Conservation (phyloP, 2,329 filamentous ascomycete genomes). For the Phaeosphaeriaceae sp. region DNA sequence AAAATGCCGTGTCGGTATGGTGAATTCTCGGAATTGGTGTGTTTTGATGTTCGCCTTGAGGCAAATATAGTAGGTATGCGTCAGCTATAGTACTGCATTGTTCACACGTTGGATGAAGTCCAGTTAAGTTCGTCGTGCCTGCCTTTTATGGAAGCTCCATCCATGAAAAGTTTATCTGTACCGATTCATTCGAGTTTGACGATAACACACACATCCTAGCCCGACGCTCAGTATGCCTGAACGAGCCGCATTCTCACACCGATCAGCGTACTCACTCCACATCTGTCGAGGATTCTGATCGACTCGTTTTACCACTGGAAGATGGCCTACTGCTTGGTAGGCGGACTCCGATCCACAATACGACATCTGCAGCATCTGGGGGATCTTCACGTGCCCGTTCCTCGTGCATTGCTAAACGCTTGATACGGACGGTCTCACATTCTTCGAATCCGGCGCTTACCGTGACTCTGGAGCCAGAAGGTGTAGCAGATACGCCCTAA, state of each 20-base stretch:
- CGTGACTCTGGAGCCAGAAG: slow-evolving; percentile 28
- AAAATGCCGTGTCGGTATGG: too few relatives aligned
- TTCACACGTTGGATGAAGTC: not conserved
- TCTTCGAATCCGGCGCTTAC: slow-evolving; percentile 37
- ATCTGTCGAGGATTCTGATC: slow-evolving; percentile 11
- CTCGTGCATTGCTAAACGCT: slow-evolving; percentile 10
- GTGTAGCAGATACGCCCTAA: slow-evolving; percentile 33
- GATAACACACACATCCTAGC: not conserved
- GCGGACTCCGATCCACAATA: slow-evolving; percentile 24
- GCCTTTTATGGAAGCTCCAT: slow-evolving; percentile 2
- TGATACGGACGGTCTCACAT: slow-evolving; percentile 26
- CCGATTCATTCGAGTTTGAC: not conserved
- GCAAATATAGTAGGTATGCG: too few relatives aligned
- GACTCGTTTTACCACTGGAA: slow-evolving; percentile 4
- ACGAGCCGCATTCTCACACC: slow-evolving; percentile 17
- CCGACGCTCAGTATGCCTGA: not conserved
- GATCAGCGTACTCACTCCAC: slow-evolving; percentile 13
- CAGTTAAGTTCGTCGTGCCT: slow-evolving; percentile 5
- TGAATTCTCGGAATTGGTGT: too few relatives aligned
- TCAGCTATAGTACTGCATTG: too few relatives aligned
- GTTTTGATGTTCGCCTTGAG: too few relatives aligned
- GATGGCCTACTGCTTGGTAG: slow-evolving; percentile 6
- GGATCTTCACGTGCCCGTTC: not conserved
- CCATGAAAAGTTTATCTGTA: not conserved
- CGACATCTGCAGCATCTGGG: slow-evolving; percentile 15